phyloP scores from a whole-genome alignment of 179 eudicot species.

The Carnegiea gigantea region DNA sequence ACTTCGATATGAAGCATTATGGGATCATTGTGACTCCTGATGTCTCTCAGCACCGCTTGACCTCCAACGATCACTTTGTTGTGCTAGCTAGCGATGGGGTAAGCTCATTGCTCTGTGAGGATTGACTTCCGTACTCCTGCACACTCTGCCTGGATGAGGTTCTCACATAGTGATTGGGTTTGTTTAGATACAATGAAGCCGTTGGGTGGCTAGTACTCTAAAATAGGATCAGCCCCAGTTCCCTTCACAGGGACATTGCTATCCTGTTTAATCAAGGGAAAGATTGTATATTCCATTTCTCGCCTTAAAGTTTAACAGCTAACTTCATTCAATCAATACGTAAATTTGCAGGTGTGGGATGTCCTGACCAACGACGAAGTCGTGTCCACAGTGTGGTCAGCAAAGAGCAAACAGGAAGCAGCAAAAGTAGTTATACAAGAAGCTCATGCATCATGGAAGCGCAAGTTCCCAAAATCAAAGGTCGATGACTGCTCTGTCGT shows the following conservation, averaged over 20 bases:
- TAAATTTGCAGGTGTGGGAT: constrained; percentile 65
- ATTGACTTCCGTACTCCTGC: no score
- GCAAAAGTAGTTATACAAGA: constrained; percentile 62
- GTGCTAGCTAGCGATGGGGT: constrained; percentile 85
- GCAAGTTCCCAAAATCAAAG: constrained; percentile 55
- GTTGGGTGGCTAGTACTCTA: no score
- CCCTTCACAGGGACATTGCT: no score
- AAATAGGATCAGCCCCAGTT: no score
- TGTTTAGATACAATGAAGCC: no score
- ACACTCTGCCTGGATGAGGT: no score
- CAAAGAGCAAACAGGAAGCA: constrained; percentile 50
- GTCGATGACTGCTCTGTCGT: constrained; percentile 69
- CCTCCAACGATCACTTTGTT: constrained; percentile 56
- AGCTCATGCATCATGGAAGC: constrained; percentile 57
- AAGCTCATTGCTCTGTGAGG: constrained; percentile 10
- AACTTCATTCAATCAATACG: neutral
- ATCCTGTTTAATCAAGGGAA: no score
- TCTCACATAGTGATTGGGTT: no score
- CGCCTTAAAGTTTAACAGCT: no score
- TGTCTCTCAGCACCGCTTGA: constrained; percentile 43
- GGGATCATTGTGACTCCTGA: constrained; percentile 69
- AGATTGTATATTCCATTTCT: neutral
- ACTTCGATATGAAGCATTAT: constrained; percentile 56
- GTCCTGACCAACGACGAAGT: constrained; percentile 70
- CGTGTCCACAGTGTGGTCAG: constrained; percentile 40